phyloP scores from a whole-genome alignment of 441 rosid species.

The Pelargonium cotyledonis region DNA sequence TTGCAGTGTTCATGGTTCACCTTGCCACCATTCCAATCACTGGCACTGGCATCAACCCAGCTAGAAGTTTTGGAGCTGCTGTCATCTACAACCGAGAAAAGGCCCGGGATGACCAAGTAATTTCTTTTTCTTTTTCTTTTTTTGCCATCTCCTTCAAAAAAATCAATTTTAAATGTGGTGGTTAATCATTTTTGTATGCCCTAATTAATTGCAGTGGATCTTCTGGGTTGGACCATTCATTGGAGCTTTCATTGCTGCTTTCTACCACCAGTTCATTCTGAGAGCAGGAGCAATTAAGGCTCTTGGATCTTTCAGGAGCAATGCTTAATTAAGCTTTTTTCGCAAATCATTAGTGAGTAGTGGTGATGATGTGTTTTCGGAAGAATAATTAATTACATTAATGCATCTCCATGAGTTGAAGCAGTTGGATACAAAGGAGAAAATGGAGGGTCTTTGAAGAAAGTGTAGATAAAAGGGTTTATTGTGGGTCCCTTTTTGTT shows the following conservation, averaged over 20 bases:
- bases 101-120: constrained; percentile 33
- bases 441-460: neutral
- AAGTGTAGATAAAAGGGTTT: neutral
- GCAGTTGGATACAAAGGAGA: too few relatives aligned
- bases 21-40: constrained; percentile 34
- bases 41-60: constrained; percentile 36
- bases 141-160: too few relatives aligned
- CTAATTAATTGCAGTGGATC: neutral
- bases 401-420: neutral
- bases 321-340: neutral
- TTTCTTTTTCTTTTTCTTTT: too few relatives aligned
- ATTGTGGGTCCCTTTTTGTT: neutral
- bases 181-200: neutral
- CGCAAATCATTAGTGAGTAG: neutral
- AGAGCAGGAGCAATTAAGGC: constrained; percentile 7
- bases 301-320: constrained; percentile 6
- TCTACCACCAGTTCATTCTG: constrained; percentile 4
- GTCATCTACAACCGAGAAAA: constrained; percentile 30
- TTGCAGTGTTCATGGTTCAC: constrained; percentile 36
- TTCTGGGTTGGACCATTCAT: constrained; percentile 5
- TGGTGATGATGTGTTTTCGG: neutral
- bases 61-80: constrained; percentile 36
- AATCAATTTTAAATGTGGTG: too few relatives aligned
- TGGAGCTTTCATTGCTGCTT: constrained; percentile 6
- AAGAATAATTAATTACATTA: neutral